Conservation (phyloP, 768 basidiomycete species). For the Calocera cornea region DNA sequence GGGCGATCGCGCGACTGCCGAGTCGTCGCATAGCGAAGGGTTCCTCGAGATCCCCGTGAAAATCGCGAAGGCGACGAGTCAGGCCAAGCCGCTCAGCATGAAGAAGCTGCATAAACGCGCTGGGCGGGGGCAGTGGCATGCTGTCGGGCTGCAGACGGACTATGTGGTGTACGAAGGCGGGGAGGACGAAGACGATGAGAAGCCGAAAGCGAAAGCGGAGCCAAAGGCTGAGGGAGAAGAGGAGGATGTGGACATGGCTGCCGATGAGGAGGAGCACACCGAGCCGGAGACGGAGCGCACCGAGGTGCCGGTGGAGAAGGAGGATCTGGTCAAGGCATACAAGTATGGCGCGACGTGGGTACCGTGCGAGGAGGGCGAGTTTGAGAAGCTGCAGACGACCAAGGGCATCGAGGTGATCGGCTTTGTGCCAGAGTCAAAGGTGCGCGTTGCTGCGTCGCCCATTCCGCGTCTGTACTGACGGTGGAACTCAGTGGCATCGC, state of each 20-base stretch:
- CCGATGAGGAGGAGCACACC: constrained; percentile 12
- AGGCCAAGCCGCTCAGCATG: constrained; percentile 55
- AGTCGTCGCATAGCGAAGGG: constrained; percentile 40
- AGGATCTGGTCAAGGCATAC: constrained; percentile 67
- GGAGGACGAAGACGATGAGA: constrained; percentile 27
- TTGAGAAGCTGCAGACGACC: constrained; percentile 53
- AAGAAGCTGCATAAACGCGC: constrained; percentile 43
- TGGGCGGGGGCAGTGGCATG: constrained; percentile 17
- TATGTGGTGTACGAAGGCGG: constrained; percentile 20
- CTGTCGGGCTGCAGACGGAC: constrained; percentile 15
- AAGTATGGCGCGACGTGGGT: constrained; percentile 84
- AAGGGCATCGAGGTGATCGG: constrained; percentile 81
- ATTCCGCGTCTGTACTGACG: background rate
- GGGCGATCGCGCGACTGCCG: constrained; percentile 46
- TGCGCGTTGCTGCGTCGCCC: constrained; percentile 23
- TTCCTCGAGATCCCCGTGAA: constrained; percentile 62
- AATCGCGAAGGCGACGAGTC: constrained; percentile 65
- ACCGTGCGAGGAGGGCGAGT: constrained; percentile 76
- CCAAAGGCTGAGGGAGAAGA: constrained; percentile 20
- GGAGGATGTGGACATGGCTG: constrained; percentile 23
- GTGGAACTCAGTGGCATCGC: constrained; percentile 51
- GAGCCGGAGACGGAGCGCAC: background rate
- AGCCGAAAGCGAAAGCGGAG: background rate
- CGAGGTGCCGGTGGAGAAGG: constrained; percentile 41
- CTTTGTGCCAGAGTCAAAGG: constrained; percentile 60